A percentile compares a stretch with the other conserved stretches of the same genome.
These are phyloP conservation scores for Nothophytophthora sp. DNA, from an alignment of 352 stramenopile genomes.

Conservation along the genomic window DNA sequence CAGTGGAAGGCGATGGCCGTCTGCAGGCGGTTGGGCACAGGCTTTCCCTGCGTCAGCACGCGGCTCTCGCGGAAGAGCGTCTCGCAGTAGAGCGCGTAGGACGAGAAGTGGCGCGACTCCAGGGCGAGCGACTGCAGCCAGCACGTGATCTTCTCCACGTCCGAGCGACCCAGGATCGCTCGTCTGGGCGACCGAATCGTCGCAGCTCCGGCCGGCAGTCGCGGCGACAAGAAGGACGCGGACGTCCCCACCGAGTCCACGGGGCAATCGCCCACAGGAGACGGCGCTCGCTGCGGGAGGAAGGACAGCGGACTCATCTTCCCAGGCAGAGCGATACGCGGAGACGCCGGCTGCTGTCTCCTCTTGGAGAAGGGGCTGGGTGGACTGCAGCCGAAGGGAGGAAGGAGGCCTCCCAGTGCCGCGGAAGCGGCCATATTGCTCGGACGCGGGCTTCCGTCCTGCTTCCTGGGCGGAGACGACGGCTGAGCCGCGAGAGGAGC, in stretches of 20 bases:
- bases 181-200: constrained; percentile 15
- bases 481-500: neutral
- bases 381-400: neutral
- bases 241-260: constrained; percentile 24
- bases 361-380: constrained; percentile 11
- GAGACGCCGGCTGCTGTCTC: constrained; percentile 12
- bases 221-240: constrained; percentile 5
- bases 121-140: constrained; percentile 60
- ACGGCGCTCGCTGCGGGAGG: constrained; percentile 22
- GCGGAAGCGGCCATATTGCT: constrained; percentile 2
- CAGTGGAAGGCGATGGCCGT: constrained; percentile 80
- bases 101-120: constrained; percentile 48
- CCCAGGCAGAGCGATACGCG: neutral
- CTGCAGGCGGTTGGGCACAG: constrained; percentile 64
- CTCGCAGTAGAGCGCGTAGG: constrained; percentile 76
- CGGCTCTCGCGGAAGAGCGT: constrained; percentile 70
- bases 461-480: constrained; percentile 6
- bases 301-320: constrained; percentile 17
- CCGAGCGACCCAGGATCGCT: constrained; percentile 37
- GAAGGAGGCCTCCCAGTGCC: neutral
- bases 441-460: constrained; percentile 10
- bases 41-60: constrained; percentile 61
- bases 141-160: constrained; percentile 61
- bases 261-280: constrained; percentile 33
- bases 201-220: neutral